Evolutionary conservation across 2,329 filamentous ascomycete genomes (phyloP).

Genomic region (Thielaviopsis musarum): DNA sequence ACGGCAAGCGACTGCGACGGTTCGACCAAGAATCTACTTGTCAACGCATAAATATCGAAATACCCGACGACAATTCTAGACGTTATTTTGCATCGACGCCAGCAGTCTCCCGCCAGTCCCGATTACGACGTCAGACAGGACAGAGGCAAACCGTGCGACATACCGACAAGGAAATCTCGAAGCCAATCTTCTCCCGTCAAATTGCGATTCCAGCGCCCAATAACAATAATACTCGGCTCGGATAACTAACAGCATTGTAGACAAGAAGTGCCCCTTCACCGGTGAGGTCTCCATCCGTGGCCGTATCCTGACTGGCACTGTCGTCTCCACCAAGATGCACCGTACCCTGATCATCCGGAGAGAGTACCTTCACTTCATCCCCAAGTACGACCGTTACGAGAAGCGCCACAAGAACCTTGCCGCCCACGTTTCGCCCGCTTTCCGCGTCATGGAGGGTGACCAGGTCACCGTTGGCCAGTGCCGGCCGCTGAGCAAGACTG

Average conservation of each 20-base stretch:
- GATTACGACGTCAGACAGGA: background rate
- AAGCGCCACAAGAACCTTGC: constrained; percentile 99
- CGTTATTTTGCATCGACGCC: background rate
- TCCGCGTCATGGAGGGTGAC: constrained; percentile 99
- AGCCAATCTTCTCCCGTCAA: background rate
- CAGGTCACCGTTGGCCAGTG: constrained; percentile 99
- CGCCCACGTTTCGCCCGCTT: constrained; percentile 96
- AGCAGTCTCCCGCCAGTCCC: background rate
- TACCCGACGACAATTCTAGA: background rate
- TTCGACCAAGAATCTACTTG: background rate
- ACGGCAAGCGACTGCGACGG: background rate
- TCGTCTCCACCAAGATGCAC: constrained; percentile 99
- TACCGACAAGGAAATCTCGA: background rate
- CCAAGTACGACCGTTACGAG: constrained; percentile 99
- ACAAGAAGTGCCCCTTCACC: constrained; percentile 99
- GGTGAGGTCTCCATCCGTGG: constrained; percentile 98
- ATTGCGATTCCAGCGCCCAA: background rate
- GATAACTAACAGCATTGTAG: constrained; percentile 28
- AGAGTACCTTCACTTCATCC: constrained; percentile 99
- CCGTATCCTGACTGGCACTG: constrained; percentile 98
- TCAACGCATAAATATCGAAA: background rate
- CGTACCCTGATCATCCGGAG: constrained; percentile 97
- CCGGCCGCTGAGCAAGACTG: constrained; percentile 98
- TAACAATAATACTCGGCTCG: background rate
- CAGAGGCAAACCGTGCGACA: too few relatives aligned